These are phyloP conservation scores for Trametes polyzona DNA, from an alignment of 1,284 basidiomycete genomes.

Conservation along the genomic window DNA sequence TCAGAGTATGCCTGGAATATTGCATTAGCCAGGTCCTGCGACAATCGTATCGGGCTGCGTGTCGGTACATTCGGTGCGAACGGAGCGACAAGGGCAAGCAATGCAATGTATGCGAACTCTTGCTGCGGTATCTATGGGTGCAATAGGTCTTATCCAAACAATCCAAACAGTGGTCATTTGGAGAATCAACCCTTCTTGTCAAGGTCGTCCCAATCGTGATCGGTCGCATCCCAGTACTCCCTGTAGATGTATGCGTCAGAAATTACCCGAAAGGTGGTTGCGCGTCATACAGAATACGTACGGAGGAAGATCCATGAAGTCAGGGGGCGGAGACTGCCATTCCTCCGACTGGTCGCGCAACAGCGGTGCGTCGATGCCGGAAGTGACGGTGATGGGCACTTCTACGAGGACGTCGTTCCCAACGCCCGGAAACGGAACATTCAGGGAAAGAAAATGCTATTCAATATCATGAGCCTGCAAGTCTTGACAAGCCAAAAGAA, in stretches of 20 bases:
- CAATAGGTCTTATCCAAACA: too few species aligned
- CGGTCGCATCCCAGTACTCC: background rate
- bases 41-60: too few species aligned
- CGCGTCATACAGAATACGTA: background rate
- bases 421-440: slow-evolving; percentile 22
- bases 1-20: too few species aligned
- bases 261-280: too few species aligned
- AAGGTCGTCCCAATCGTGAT: background rate
- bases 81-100: too few species aligned
- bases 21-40: too few species aligned
- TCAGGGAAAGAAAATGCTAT: slow-evolving; percentile 14
- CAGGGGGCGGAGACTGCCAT: background rate
- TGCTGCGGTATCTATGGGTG: too few species aligned
- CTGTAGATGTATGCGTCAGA: background rate
- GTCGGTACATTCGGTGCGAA: too few species aligned
- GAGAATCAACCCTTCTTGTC: background rate
- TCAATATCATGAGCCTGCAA: background rate
- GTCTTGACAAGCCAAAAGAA: background rate
- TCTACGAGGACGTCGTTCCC: slow-evolving; percentile 14
- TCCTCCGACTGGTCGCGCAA: background rate
- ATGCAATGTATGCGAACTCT: too few species aligned
- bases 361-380: slow-evolving; percentile 11
- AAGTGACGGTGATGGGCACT: slow-evolving; percentile 16
- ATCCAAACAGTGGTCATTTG: background rate
- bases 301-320: background rate